Percentiles rank a stretch among this genome's conserved stretches.
Conservation (phyloP, 495 filamentous ascomycete genomes). For the Hypoxylon rickii region DNA sequence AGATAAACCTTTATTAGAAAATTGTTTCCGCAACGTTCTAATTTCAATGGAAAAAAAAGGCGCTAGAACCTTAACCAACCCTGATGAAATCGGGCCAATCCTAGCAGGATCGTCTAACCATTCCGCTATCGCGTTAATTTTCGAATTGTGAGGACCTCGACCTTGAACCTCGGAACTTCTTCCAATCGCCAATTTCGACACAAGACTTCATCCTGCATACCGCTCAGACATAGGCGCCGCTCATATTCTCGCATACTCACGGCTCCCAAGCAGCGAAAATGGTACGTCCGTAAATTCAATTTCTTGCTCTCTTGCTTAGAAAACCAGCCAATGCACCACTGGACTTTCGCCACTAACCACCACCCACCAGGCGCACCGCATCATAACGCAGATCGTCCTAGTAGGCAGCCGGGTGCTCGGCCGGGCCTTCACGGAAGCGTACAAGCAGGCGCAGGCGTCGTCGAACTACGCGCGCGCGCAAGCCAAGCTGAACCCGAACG, state of each 20-base stretch:
- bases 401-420: slow-evolving; percentile 89
- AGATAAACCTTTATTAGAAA: too few relatives aligned
- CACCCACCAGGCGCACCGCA: slow-evolving; percentile 78
- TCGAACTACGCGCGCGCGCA: slow-evolving; percentile 77
- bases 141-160: slow-evolving; percentile 18
- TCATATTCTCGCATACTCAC: neutral
- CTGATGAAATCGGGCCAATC: too few relatives aligned
- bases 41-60: too few relatives aligned
- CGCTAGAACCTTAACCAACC: too few relatives aligned
- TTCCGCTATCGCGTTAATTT: slow-evolving; percentile 32
- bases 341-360: slow-evolving; percentile 15
- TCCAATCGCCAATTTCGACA: neutral
- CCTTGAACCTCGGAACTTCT: neutral
- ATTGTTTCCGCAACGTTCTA: too few relatives aligned
- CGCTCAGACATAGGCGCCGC: too few relatives aligned
- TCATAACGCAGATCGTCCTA: slow-evolving; percentile 90
- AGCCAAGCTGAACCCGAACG: slow-evolving; percentile 53
- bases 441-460: slow-evolving; percentile 86
- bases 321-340: slow-evolving; percentile 16
- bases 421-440: slow-evolving; percentile 88
- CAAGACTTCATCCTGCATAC: neutral
- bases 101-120: too few relatives aligned
- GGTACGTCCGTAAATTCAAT: slow-evolving; percentile 18
- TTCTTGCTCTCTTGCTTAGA: neutral
- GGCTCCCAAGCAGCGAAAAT: slow-evolving; percentile 6